These are phyloP conservation scores for Fusarium decemcellulare DNA, from an alignment of 2,329 filamentous ascomycete species.

Conservation along the genomic window DNA sequence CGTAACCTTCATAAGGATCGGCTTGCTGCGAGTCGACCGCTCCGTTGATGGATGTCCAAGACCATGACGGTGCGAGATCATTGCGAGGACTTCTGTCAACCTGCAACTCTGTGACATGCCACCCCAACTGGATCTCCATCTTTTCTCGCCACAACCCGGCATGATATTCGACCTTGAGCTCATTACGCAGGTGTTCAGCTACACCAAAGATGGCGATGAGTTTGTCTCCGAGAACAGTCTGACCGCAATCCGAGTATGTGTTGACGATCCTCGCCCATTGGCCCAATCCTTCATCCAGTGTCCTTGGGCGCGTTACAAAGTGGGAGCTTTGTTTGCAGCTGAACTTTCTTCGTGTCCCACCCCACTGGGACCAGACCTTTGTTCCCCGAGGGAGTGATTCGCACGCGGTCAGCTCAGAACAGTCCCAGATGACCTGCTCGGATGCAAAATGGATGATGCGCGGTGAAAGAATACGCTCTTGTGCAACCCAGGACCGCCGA, in stretches of 20 bases:
- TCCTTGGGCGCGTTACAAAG: neutral
- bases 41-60: slow-evolving; percentile 24
- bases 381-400: neutral
- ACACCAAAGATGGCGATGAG: slow-evolving; percentile 20
- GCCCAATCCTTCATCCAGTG: neutral
- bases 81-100: neutral
- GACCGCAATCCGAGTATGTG: slow-evolving; percentile 17
- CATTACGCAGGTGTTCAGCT: slow-evolving; percentile 16
- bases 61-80: slow-evolving; percentile 27
- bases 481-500: slow-evolving; percentile 21
- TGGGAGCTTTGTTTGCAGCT: slow-evolving; percentile 11
- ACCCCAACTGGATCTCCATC: slow-evolving; percentile 26
- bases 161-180: slow-evolving; percentile 20
- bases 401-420: slow-evolving; percentile 9
- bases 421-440: slow-evolving; percentile 32
- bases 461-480: slow-evolving; percentile 25
- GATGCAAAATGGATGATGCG: slow-evolving; percentile 29
- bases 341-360: neutral
- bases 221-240: slow-evolving; percentile 23
- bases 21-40: slow-evolving; percentile 14
- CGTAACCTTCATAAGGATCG: slow-evolving; percentile 10
- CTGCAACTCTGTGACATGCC: slow-evolving; percentile 3
- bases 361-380: neutral
- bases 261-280: slow-evolving; percentile 28
- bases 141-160: slow-evolving; percentile 21